Percentiles rank a stretch among this genome's conserved stretches.
These are phyloP conservation scores for Protomyces lactucae-debilis DNA, from an alignment of 1,139 yeast genomes.

Conservation along the genomic window DNA sequence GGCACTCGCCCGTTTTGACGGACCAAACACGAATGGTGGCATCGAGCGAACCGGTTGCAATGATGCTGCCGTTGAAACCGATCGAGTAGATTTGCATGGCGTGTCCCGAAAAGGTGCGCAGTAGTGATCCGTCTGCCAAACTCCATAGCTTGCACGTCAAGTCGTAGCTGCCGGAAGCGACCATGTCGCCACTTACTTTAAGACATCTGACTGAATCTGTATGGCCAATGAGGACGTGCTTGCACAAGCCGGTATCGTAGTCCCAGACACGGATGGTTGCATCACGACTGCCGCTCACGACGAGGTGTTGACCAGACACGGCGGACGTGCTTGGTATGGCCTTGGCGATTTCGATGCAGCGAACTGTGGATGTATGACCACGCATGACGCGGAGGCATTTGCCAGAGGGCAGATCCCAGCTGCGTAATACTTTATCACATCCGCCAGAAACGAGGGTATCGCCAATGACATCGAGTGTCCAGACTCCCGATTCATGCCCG, in stretches of 20 bases:
- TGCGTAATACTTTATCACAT: conserved; percentile 83
- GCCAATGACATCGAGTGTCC: conserved; percentile 92
- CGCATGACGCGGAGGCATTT: conserved; percentile 80
- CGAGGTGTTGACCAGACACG: conserved; percentile 37
- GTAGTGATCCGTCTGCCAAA: conserved; percentile 65
- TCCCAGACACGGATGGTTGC: conserved; percentile 83
- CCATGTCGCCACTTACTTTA: conserved; percentile 75
- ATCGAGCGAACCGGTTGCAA: conserved; percentile 82
- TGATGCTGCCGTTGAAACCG: conserved; percentile 68
- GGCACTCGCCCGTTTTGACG: conserved; percentile 63
- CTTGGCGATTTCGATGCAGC: conserved; percentile 84
- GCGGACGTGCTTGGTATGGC: conserved; percentile 19
- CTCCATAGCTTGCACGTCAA: conserved; percentile 92
- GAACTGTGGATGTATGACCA: conserved; percentile 95
- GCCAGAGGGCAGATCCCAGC: conserved; percentile 78
- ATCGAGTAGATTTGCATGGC: conserved; percentile 82
- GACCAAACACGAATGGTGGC: conserved; percentile 88
- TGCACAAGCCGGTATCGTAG: conserved; percentile 60
- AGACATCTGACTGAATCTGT: conserved; percentile 82
- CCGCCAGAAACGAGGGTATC: conserved; percentile 78
- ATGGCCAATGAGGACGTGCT: conserved; percentile 77
- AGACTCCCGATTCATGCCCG: conserved; percentile 97
- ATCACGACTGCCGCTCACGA: conserved; percentile 88
- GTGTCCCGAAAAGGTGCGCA: conserved; percentile 74
- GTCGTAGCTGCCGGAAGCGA: conserved; percentile 89